Conservation (phyloP, 768 basidiomycete genomes). For the Ephemerocybe angulata region DNA sequence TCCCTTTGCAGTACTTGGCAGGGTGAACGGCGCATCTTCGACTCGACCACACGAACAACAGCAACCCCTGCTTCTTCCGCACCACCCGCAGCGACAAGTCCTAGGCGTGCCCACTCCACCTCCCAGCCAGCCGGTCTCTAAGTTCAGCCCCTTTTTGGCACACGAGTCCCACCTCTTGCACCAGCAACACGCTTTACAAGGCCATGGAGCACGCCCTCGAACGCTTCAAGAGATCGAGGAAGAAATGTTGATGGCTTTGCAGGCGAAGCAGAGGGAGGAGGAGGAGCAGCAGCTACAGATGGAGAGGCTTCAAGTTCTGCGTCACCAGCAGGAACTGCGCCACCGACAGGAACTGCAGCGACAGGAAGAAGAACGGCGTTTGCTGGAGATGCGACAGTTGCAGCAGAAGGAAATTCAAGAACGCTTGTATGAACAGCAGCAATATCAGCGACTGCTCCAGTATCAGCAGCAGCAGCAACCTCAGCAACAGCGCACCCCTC, state of each 20-base stretch:
- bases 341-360: slow-evolving; percentile 25
- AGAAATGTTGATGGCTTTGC: slow-evolving; percentile 70
- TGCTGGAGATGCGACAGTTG: slow-evolving; percentile 29
- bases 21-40: slow-evolving; percentile 43
- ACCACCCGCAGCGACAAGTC: slow-evolving; percentile 19
- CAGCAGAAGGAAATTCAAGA: slow-evolving; percentile 42
- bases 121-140: slow-evolving; percentile 15
- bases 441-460: slow-evolving; percentile 44
- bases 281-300: slow-evolving; percentile 13
- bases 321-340: slow-evolving; percentile 13
- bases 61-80: slow-evolving; percentile 10
- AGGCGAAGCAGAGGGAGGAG: slow-evolving; percentile 19
- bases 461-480: slow-evolving; percentile 50
- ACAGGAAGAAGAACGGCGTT: slow-evolving; percentile 22
- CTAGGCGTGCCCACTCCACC: slow-evolving; percentile 28
- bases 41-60: slow-evolving; percentile 19
- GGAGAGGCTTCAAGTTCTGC: slow-evolving; percentile 8
- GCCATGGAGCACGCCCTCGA: slow-evolving; percentile 32
- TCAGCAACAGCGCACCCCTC: slow-evolving; percentile 56
- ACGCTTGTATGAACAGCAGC: slow-evolving; percentile 31
- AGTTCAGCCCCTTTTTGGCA: slow-evolving; percentile 39
- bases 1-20: slow-evolving; percentile 64
- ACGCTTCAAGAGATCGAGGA: slow-evolving; percentile 82
- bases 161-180: slow-evolving; percentile 17
- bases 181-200: slow-evolving; percentile 31